phyloP scores from a whole-genome alignment of 2,329 filamentous ascomycete species.

The Periconia sp. region DNA sequence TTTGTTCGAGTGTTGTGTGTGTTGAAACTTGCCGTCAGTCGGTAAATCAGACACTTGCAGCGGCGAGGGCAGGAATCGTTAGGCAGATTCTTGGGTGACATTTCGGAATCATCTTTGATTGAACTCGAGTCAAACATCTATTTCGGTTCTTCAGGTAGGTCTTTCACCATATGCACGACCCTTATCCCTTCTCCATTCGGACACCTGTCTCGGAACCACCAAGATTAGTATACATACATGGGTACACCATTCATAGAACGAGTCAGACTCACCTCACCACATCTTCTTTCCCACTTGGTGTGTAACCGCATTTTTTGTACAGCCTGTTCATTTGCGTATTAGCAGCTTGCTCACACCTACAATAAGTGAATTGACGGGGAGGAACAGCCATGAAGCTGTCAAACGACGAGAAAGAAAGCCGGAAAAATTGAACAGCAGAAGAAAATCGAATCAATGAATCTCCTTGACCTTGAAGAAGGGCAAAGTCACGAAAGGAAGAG shows the following conservation, averaged over 20 bases:
- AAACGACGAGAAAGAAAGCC: too few species aligned
- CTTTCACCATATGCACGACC: constrained; percentile 40
- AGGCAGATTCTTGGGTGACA: too few species aligned
- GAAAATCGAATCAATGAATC: too few species aligned
- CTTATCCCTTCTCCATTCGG: constrained; percentile 36
- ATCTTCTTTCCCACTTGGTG: constrained; percentile 36
- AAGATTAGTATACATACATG: neutral
- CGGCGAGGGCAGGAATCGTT: too few species aligned
- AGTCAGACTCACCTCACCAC: constrained; percentile 11
- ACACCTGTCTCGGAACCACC: constrained; percentile 11
- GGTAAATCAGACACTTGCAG: neutral
- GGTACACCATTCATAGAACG: neutral
- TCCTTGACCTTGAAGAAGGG: too few species aligned
- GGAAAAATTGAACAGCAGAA: too few species aligned
- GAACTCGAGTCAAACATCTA: neutral
- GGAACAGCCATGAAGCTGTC: too few species aligned
- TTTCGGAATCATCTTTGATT: too few species aligned
- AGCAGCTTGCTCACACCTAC: neutral
- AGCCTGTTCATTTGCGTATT: constrained; percentile 6
- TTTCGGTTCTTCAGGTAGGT: constrained; percentile 11
- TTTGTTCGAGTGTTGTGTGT: neutral
- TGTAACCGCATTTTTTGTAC: constrained; percentile 40
- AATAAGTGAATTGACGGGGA: too few species aligned
- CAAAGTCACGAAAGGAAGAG: too few species aligned
- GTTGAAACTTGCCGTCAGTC: neutral